These are phyloP conservation scores for Marsdenia floribunda DNA, from an alignment of 257 asterid species.

Conservation along the genomic window DNA sequence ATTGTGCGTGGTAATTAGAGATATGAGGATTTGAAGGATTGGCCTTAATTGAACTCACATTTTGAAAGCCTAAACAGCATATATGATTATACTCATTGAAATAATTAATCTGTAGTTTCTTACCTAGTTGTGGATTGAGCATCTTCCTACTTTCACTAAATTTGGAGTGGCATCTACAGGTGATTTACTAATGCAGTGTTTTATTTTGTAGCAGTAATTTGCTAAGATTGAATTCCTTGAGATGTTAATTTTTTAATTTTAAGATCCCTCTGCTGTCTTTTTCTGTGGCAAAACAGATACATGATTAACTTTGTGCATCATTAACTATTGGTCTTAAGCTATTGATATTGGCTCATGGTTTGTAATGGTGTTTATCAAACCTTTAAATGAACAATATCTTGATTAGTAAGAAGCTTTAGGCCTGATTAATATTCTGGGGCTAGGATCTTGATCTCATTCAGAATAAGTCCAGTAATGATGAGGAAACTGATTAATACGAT, in stretches of 20 bases:
- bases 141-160: neutral
- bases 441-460: neutral
- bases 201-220: neutral
- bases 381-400: neutral
- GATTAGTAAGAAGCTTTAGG: neutral
- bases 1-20: too few relatives aligned
- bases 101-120: too few relatives aligned
- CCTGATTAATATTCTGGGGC: neutral
- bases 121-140: too few relatives aligned
- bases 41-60: too few relatives aligned
- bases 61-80: too few relatives aligned
- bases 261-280: neutral
- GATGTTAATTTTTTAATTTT: neutral
- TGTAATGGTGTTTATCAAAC: neutral
- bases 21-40: too few relatives aligned
- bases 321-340: neutral
- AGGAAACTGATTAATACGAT: neutral
- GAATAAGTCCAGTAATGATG: neutral
- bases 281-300: neutral
- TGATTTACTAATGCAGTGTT: neutral
- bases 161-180: neutral
- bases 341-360: neutral
- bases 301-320: neutral
- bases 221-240: neutral
- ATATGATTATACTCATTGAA: too few relatives aligned